Evolutionary conservation across 768 basidiomycete species (phyloP).

Genomic region (Collybiopsis luxurians): DNA sequence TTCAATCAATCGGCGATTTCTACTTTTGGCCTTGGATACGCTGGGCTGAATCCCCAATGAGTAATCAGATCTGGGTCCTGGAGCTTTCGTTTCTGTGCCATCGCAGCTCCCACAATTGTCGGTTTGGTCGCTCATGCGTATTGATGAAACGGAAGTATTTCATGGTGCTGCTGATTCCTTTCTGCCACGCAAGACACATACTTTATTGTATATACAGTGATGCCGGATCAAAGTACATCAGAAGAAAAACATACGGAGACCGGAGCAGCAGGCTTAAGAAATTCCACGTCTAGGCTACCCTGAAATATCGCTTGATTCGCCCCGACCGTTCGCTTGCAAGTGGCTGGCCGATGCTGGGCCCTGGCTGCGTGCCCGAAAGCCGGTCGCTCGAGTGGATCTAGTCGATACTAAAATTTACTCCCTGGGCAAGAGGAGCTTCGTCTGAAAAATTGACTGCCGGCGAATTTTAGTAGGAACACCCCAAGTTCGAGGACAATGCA

Average conservation of each 20-base stretch:
- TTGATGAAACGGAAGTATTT: slow-evolving; percentile 2
- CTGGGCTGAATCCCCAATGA: not conserved
- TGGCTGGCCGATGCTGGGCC: too few species aligned
- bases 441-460: slow-evolving; percentile 81
- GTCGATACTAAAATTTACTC: slow-evolving; percentile 63
- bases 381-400: not conserved
- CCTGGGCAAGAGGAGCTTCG: slow-evolving; percentile 88
- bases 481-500: not conserved
- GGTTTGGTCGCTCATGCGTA: not conserved
- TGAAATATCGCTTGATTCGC: not conserved
- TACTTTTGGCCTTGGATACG: slow-evolving; percentile 7
- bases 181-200: not conserved
- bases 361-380: too few species aligned
- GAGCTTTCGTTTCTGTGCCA: too few species aligned
- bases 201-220: not conserved
- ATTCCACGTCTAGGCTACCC: slow-evolving; percentile 7
- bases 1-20: slow-evolving; percentile 7
- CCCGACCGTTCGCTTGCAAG: not conserved
- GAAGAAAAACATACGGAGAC: slow-evolving; percentile 7
- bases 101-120: slow-evolving; percentile 8
- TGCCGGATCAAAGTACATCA: slow-evolving; percentile 8
- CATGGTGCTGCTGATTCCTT: slow-evolving; percentile 4
- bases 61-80: slow-evolving; percentile 4
- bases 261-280: not conserved
- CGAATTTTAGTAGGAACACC: slow-evolving; percentile 11